phyloP scores from a whole-genome alignment of 225 moss, liverwort and hornwort species.

The Antitrichia curtipendula region DNA sequence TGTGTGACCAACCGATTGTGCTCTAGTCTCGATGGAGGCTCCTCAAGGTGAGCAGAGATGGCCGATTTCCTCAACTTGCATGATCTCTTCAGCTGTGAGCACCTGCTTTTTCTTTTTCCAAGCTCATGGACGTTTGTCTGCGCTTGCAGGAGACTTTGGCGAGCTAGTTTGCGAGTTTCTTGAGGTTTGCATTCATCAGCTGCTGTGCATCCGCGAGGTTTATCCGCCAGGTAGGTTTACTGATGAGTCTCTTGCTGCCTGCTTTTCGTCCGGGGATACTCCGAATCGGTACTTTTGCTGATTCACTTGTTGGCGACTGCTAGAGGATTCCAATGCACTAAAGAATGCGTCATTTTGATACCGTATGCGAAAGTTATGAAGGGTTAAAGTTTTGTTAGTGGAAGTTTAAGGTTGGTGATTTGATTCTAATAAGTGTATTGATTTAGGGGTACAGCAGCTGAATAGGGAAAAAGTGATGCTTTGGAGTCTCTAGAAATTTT shows the following conservation, averaged over 20 bases:
- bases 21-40: background rate
- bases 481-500: background rate
- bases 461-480: background rate
- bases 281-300: background rate
- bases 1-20: background rate
- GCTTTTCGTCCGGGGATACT: background rate
- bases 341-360: background rate
- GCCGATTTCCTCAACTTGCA: background rate
- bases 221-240: slow-evolving; percentile 54
- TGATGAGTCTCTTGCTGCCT: background rate
- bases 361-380: background rate
- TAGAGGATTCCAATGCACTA: background rate
- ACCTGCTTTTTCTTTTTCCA: background rate
- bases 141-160: slow-evolving; percentile 45
- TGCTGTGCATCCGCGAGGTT: slow-evolving; percentile 57
- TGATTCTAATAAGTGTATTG: background rate
- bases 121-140: background rate
- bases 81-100: background rate
- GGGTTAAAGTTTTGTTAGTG: too few relatives aligned
- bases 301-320: background rate
- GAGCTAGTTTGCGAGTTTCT: slow-evolving; percentile 79
- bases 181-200: slow-evolving; percentile 71
- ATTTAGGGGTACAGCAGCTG: background rate
- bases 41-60: background rate
- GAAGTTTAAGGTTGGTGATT: background rate